These are phyloP conservation scores for Zangia roseola DNA, from an alignment of 768 basidiomycete genomes.

Conservation along the genomic window DNA sequence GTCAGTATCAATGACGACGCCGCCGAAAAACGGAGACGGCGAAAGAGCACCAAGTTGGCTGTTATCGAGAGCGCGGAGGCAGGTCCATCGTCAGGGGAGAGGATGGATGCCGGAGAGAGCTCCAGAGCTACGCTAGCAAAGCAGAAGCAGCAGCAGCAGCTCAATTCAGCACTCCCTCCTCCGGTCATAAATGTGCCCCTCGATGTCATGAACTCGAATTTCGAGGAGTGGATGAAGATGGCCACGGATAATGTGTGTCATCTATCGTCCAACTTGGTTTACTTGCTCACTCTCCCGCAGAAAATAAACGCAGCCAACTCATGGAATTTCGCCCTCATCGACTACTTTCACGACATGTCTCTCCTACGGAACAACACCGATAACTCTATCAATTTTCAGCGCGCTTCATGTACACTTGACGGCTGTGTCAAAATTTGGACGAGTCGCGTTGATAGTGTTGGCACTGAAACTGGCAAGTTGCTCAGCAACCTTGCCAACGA, in stretches of 20 bases:
- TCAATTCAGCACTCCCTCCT: slow-evolving; percentile 58
- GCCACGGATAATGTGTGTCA: slow-evolving; percentile 90
- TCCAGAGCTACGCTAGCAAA: slow-evolving; percentile 46
- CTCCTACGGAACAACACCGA: slow-evolving; percentile 89
- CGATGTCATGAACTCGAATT: slow-evolving; percentile 90
- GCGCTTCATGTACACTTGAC: slow-evolving; percentile 94
- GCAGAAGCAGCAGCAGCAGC: slow-evolving; percentile 57
- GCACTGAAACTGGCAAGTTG: slow-evolving; percentile 94
- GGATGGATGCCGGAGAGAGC: slow-evolving; percentile 38
- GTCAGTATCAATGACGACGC: slow-evolving; percentile 75
- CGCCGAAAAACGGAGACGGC: slow-evolving; percentile 79
- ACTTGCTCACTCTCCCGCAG: slow-evolving; percentile 41
- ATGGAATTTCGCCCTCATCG: slow-evolving; percentile 97
- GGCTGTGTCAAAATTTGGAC: slow-evolving; percentile 99
- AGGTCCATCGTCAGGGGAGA: slow-evolving; percentile 52
- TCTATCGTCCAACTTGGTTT: not conserved
- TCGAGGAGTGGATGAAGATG: slow-evolving; percentile 99
- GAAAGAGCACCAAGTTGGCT: slow-evolving; percentile 71
- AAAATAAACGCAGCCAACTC: slow-evolving; percentile 99
- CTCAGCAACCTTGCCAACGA: slow-evolving; percentile 81
- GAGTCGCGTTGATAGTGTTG: slow-evolving; percentile 93
- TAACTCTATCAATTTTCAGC: slow-evolving; percentile 98
- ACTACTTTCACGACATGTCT: slow-evolving; percentile 99
- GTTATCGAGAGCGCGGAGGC: slow-evolving; percentile 56
- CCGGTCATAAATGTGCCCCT: slow-evolving; percentile 60